Percentiles rank a stretch among this genome's conserved stretches.
phyloP scores from a whole-genome alignment of 2,329 filamentous ascomycete species.

The Monosporascus ibericus region DNA sequence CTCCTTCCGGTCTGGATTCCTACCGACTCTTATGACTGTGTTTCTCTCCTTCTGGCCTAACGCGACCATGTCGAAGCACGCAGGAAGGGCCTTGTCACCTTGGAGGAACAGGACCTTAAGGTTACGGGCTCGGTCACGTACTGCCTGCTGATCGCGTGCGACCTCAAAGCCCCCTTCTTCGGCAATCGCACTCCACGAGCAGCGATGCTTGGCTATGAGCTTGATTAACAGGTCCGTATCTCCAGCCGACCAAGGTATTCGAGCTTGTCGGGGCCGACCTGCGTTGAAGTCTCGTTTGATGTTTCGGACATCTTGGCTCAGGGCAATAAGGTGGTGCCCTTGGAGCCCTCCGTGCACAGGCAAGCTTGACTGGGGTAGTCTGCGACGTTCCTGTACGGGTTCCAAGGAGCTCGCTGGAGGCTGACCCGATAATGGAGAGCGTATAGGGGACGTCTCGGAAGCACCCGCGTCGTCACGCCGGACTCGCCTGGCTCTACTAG shows the following conservation, averaged over 20 bases:
- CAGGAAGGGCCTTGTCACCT: slow-evolving; percentile 37
- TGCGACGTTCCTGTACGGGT: not conserved
- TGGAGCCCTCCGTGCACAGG: slow-evolving; percentile 5
- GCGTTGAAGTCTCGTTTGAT: slow-evolving; percentile 9
- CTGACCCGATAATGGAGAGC: slow-evolving; percentile 8
- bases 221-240: slow-evolving; percentile 37
- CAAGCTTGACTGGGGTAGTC: not conserved
- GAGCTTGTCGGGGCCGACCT: slow-evolving; percentile 20
- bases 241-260: slow-evolving; percentile 34
- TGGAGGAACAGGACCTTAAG: slow-evolving; percentile 47
- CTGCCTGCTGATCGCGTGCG: slow-evolving; percentile 46
- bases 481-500: slow-evolving; percentile 10
- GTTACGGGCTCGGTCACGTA: slow-evolving; percentile 53
- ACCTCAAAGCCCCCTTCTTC: slow-evolving; percentile 32
- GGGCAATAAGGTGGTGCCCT: slow-evolving; percentile 9
- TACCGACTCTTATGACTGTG: slow-evolving; percentile 33
- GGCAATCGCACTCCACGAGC: slow-evolving; percentile 35
- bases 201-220: slow-evolving; percentile 32
- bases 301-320: slow-evolving; percentile 14
- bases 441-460: slow-evolving; percentile 7
- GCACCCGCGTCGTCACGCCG: slow-evolving; percentile 1
- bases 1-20: slow-evolving; percentile 45
- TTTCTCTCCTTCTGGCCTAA: slow-evolving; percentile 45
- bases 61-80: slow-evolving; percentile 43
- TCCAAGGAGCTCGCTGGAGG: not conserved